Conservation (phyloP, 208 protist genomes). For the Leishmania amazonensis region DNA sequence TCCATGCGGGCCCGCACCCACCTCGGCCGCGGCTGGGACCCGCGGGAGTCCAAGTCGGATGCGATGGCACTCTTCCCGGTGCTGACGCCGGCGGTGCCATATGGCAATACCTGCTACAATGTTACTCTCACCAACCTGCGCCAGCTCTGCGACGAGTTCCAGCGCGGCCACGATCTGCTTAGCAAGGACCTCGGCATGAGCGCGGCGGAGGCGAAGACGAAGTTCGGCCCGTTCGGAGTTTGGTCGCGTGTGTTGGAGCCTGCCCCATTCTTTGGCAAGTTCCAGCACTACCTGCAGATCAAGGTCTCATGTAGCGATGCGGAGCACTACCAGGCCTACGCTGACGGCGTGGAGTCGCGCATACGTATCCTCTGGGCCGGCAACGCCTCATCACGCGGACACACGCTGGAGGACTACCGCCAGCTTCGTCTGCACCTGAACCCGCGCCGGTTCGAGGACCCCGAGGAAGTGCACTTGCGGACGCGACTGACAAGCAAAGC, state of each 20-base stretch:
- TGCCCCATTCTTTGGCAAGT: slow-evolving; percentile 79
- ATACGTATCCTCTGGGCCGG: slow-evolving; percentile 86
- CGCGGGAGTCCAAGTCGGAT: slow-evolving; percentile 85
- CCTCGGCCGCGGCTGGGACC: slow-evolving; percentile 84
- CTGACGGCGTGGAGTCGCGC: slow-evolving; percentile 86
- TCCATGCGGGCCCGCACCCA: slow-evolving; percentile 72
- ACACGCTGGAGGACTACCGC: slow-evolving; percentile 74
- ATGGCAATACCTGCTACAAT: slow-evolving; percentile 98
- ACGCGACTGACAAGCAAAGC: slow-evolving; percentile 27
- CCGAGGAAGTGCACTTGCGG: slow-evolving; percentile 66
- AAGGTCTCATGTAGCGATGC: slow-evolving; percentile 73
- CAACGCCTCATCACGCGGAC: slow-evolving; percentile 66
- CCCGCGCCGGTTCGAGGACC: slow-evolving; percentile 81
- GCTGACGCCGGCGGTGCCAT: slow-evolving; percentile 98
- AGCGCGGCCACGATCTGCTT: slow-evolving; percentile 88
- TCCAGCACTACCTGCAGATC: slow-evolving; percentile 87
- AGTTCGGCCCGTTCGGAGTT: slow-evolving; percentile 70
- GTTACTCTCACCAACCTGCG: slow-evolving; percentile 94
- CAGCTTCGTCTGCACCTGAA: slow-evolving; percentile 81
- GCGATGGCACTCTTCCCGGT: slow-evolving; percentile 96
- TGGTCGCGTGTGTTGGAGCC: slow-evolving; percentile 85
- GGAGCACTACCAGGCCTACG: slow-evolving; percentile 82
- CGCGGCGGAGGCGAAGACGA: slow-evolving; percentile 51
- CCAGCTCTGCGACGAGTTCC: slow-evolving; percentile 95
- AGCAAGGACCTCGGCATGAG: slow-evolving; percentile 43